Base-by-base conservation (phyloP, 192 early-diverging fungal species). In the Coemansia sp. region DNA sequence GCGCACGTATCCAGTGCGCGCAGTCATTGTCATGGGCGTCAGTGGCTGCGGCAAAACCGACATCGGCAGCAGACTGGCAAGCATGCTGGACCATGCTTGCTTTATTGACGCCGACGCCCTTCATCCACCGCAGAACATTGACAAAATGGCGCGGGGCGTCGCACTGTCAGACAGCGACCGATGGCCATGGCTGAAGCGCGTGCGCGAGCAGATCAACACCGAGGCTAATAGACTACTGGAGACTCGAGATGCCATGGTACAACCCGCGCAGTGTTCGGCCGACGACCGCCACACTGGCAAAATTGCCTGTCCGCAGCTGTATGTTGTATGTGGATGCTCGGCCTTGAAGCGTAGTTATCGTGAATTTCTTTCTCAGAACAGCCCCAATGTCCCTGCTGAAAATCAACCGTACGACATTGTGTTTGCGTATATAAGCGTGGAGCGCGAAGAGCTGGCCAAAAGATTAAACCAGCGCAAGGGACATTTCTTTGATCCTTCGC, bases 91-190 rank as follows among this genome's bases (percentile, higher is more conserved):
- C 32, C 21, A 54, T 24, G 76, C 74, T 2, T 65, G 64, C 7
- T 89, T 81, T 51, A 68, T 91, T 21, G 90, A 91, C 44, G 90
- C 85, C 0, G 90, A 91, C 59, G 30, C 74, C n/a, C 68, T 88
- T 32, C 90, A 91, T 52, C 71, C 88, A 7, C 47, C 76, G 14
- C 67, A 63, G 14, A 86, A 83, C 71, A 72, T 87, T n/a, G 65
- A 73, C 18, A 88, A 88, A 60, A 91, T 91, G 90, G 61, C 83
- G 9, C 50, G 56, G 28, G 90, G 88, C 50, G 8, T 80, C 22
- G 74, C 87, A 2, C 70, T 91, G 27, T 60, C 58, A 1, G 90
- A 91, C 56, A 84, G 84, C 47, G 87, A 91, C 73, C 84, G 90
- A 32, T 80, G 76, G 71, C 85, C 87, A 0, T 91, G 90, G 88